These are phyloP conservation scores for Meripilus lineatus DNA, from an alignment of 1,284 basidiomycete species.

Conservation along the genomic window DNA sequence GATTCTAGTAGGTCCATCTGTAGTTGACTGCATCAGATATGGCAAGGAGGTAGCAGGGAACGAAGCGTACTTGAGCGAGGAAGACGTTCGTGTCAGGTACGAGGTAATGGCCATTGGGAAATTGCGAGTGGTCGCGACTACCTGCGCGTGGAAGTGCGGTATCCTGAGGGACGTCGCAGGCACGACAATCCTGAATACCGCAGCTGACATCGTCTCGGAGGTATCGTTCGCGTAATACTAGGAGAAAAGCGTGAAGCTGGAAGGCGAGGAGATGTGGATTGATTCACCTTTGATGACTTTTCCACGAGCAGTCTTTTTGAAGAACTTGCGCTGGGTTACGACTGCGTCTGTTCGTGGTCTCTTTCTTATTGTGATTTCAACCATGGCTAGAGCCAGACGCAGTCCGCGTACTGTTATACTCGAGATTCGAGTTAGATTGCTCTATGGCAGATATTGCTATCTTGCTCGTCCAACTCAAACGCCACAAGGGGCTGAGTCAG, in stretches of 20 bases:
- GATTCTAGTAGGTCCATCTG: conserved; percentile 93
- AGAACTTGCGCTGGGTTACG: conserved; percentile 82
- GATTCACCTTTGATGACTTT: conserved; percentile 85
- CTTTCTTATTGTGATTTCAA: conserved; percentile 76
- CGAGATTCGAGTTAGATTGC: background rate
- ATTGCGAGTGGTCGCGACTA: conserved; percentile 42
- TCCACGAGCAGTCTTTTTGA: conserved; percentile 92
- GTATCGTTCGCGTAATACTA: conserved; percentile 93
- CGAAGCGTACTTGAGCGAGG: conserved; percentile 70
- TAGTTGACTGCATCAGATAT: conserved; percentile 1
- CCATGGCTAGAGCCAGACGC: conserved; percentile 32
- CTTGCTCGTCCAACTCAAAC: no score
- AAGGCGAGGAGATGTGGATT: conserved; percentile 6
- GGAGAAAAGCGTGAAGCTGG: background rate
- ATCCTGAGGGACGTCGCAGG: conserved; percentile 47
- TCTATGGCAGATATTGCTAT: no score
- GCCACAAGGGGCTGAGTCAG: no score
- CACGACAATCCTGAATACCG: conserved; percentile 70
- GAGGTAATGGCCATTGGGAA: conserved; percentile 72
- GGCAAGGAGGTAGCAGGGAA: no score
- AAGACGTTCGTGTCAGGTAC: conserved; percentile 97
- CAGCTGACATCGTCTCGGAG: conserved; percentile 93
- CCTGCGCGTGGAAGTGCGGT: conserved; percentile 39
- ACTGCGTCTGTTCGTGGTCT: conserved; percentile 68
- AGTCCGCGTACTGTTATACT: background rate